Base-by-base conservation (phyloP, 371 early-diverging fungal genomes). In the Circinella minor region DNA sequence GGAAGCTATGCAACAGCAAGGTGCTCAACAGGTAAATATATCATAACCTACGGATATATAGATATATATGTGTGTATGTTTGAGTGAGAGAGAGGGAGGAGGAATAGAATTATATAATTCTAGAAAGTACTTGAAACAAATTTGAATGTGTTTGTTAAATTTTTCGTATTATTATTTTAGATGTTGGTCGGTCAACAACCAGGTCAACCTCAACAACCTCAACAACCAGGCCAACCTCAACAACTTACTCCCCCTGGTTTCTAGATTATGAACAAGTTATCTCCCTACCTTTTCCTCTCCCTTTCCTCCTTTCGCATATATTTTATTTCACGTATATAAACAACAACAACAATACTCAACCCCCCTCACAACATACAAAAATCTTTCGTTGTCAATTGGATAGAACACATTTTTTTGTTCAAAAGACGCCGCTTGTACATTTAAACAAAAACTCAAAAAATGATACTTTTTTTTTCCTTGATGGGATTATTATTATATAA, bases 1-100 rank as follows among this genome's bases (percentile, higher is more conserved):
- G 66, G 91, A 89, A 77, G 84, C 81, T 46, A 84, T 85, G 86
- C 87, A 88, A 76, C 90, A 90, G 72, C 88, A 90, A 73, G 87
- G 87, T 66, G 76, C 82, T 70, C 82, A 82, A 72, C 85, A 85
- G 79, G 85, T 82, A 82, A 71, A 43, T 9, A 51, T 5, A 15
- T 13, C 8, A 17, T 15, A 51, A 51, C 51, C 1, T 9, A 43
- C 6, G 11, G 1, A 1, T 43, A 43, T 43, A 43, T 43, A 43
- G 43, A 43, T 6, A 43, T 9, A 43, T 6, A 3, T 1, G 11
- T 43, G 27, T 27, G 27, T 43, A 11, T 43, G 43, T 43, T 6
- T 43, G 43, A 43, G 43, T 11, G 43, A 43, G 11, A 43, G 11
- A 6, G 43, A 43, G 11, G 11, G 43, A 43, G 43, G 43, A 43